These are phyloP conservation scores for Thelonectria olida DNA, from an alignment of 2,329 filamentous ascomycete genomes.

Conservation along the genomic window DNA sequence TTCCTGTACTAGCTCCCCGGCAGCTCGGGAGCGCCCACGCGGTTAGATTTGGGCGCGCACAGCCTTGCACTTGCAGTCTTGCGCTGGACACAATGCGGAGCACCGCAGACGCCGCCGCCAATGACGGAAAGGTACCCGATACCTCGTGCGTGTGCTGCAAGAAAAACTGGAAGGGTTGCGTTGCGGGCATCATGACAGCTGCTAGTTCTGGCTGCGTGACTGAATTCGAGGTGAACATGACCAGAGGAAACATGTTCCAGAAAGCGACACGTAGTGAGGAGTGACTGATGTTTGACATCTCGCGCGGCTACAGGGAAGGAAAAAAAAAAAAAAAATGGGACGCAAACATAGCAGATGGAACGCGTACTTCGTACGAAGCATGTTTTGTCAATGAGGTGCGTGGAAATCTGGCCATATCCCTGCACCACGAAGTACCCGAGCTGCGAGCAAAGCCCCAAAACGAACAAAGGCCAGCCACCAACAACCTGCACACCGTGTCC, in stretches of 20 bases:
- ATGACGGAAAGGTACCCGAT: neutral
- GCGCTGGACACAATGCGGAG: constrained; percentile 34
- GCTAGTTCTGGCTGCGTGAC: constrained; percentile 6
- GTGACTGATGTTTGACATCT: neutral
- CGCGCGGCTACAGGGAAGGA: neutral
- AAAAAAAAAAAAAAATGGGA: neutral
- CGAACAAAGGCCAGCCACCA: constrained; percentile 12
- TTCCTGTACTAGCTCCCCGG: constrained; percentile 35
- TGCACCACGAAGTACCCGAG: constrained; percentile 5
- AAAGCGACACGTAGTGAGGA: neutral
- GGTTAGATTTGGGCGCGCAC: constrained; percentile 25
- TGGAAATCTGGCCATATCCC: constrained; percentile 11
- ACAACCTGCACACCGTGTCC: neutral
- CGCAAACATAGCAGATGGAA: neutral
- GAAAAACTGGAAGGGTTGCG: no score
- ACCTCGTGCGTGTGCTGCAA: neutral
- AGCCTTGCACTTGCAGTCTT: no score
- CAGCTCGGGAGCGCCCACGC: constrained; percentile 37
- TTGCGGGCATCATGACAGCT: constrained; percentile 15
- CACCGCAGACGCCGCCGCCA: constrained; percentile 12
- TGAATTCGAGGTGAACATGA: constrained; percentile 12
- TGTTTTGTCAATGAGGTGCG: constrained; percentile 1
- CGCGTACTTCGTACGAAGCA: neutral
- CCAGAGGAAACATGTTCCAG: neutral
- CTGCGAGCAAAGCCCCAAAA: constrained; percentile 12